Percentiles rank a stretch among this genome's conserved stretches.
Evolutionary conservation across 768 basidiomycete genomes (phyloP).

Genomic region (Boletus sp.): DNA sequence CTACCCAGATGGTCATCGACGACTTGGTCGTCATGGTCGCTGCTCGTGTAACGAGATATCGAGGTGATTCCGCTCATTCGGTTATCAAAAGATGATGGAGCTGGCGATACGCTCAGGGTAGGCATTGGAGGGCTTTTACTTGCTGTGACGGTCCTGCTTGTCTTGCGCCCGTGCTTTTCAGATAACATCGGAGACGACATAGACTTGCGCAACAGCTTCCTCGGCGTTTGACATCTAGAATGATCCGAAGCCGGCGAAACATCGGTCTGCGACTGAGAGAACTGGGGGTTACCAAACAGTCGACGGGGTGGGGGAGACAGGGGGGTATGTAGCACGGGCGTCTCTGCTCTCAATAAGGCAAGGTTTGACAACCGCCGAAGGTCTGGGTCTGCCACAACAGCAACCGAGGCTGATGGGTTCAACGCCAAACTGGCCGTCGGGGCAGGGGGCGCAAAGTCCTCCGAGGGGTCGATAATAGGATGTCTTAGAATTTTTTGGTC

Average conservation of each 20-base stretch:
- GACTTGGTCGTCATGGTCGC: conserved; percentile 38
- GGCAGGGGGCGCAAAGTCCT: conserved; percentile 29
- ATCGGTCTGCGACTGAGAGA: conserved; percentile 59
- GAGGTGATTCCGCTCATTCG: conserved; percentile 25
- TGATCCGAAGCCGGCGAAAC: conserved; percentile 27
- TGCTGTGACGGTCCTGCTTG: conserved; percentile 23
- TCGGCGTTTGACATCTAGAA: conserved; percentile 7
- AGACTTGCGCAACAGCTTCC: conserved; percentile 40
- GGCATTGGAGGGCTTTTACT: conserved; percentile 45
- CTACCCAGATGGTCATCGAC: conserved; percentile 30
- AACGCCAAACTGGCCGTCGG: conserved; percentile 4
- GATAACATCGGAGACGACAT: conserved; percentile 54
- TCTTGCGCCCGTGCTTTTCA: conserved; percentile 40
- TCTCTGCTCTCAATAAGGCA: conserved; percentile 58
- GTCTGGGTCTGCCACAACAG: conserved; percentile 27
- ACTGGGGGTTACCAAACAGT: conserved; percentile 38
- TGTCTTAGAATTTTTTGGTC: conserved; percentile 46
- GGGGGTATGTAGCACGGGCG: conserved; percentile 60
- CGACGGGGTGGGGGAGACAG: conserved; percentile 64
- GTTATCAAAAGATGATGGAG: conserved; percentile 23
- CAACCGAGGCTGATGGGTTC: conserved; percentile 11
- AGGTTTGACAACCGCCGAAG: conserved; percentile 39
- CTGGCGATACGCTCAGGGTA: conserved; percentile 31
- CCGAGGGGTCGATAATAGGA: conserved; percentile 34
- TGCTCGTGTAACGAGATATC: conserved; percentile 36